These are phyloP conservation scores for Fusarium stilboides DNA, from an alignment of 2,329 filamentous ascomycete species.

Conservation along the genomic window DNA sequence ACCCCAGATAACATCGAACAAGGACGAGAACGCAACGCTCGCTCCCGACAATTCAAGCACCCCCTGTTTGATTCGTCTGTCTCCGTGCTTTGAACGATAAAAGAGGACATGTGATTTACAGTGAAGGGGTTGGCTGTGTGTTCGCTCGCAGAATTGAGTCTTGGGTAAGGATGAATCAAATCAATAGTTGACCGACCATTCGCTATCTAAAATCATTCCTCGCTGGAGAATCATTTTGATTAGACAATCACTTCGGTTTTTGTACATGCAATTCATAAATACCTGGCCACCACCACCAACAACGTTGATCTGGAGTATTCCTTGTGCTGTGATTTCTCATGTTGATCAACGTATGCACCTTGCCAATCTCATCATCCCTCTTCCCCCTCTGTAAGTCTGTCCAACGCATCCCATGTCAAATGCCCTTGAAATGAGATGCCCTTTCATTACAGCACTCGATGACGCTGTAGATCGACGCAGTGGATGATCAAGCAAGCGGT, in stretches of 20 bases:
- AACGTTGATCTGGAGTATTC: neutral
- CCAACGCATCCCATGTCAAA: neutral
- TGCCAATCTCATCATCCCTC: neutral
- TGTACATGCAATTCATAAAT: neutral
- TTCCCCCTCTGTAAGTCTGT: neutral
- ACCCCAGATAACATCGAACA: constrained; percentile 44
- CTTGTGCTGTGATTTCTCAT: neutral
- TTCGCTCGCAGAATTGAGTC: neutral
- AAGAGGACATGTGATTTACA: constrained; percentile 20
- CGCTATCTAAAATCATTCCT: constrained; percentile 1
- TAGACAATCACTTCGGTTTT: neutral
- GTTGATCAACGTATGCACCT: neutral
- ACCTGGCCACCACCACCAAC: neutral
- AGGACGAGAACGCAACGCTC: constrained; percentile 32
- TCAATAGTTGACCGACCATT: neutral
- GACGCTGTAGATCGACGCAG: neutral
- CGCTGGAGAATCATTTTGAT: neutral
- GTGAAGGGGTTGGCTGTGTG: neutral
- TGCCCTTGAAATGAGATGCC: neutral
- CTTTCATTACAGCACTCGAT: neutral
- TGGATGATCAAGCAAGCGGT: neutral
- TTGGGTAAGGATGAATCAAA: neutral
- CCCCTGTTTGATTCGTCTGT: neutral
- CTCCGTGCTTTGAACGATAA: neutral
- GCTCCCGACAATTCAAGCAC: constrained; percentile 24